A percentile compares a stretch with the other conserved stretches of the same genome.
Evolutionary conservation across 2,329 filamentous ascomycete genomes (phyloP).

Genomic region (Botrytis byssoidea): DNA sequence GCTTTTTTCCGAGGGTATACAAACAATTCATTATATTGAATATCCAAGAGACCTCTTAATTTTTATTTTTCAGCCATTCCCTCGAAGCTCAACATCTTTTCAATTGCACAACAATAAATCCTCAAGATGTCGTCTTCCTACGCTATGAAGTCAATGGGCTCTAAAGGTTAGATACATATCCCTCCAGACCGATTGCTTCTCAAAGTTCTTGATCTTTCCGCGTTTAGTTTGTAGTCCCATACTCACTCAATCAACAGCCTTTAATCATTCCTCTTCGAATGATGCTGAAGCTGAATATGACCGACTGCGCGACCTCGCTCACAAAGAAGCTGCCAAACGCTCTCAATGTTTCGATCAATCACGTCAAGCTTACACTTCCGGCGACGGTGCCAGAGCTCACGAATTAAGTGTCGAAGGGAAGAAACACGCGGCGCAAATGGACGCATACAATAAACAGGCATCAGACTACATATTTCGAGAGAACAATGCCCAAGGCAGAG

Average conservation of each 20-base stretch:
- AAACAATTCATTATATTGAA: neutral
- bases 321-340: conserved; percentile 76
- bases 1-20: neutral
- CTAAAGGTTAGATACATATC: conserved; percentile 33
- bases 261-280: conserved; percentile 67
- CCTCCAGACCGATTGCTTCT: neutral
- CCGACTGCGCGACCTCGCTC: conserved; percentile 78
- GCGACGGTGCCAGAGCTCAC: conserved; percentile 79
- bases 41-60: neutral
- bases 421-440: conserved; percentile 77
- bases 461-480: conserved; percentile 93
- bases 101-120: neutral
- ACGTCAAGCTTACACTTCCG: conserved; percentile 75
- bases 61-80: neutral
- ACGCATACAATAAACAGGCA: conserved; percentile 85
- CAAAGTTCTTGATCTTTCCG: neutral
- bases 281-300: conserved; percentile 86
- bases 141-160: conserved; percentile 47
- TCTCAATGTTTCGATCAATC: conserved; percentile 72
- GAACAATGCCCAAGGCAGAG: conserved; percentile 78
- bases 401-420: conserved; percentile 83
- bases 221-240: neutral
- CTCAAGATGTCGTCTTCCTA: conserved; percentile 51
- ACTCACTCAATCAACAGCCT: conserved; percentile 52
- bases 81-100: neutral